phyloP scores from a whole-genome alignment of 129 eudicot species.

The Helianthus tuberosus region DNA sequence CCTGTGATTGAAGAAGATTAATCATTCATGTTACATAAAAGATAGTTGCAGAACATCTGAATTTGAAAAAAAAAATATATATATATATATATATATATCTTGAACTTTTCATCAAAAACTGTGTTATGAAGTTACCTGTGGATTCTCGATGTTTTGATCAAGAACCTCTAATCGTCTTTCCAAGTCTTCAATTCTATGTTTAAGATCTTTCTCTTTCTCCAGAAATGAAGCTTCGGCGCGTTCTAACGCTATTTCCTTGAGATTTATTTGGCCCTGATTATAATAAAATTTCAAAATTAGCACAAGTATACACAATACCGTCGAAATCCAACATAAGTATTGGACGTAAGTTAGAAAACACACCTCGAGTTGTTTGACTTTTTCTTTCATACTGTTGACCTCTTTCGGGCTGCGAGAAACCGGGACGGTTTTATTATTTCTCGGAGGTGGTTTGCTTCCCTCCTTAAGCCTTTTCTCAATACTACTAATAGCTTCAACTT shows the following conservation, averaged over 20 bases:
- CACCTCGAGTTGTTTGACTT: constrained; percentile 79
- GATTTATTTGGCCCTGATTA: constrained; percentile 61
- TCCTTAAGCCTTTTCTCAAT: constrained; percentile 80
- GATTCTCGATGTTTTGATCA: constrained; percentile 39
- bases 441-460: constrained; percentile 40
- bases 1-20: constrained; percentile 42
- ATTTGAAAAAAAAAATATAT: neutral
- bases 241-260: constrained; percentile 69
- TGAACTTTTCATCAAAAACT: neutral
- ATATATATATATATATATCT: too few relatives aligned
- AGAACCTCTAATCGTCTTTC: constrained; percentile 54
- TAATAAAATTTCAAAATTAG: constrained; percentile 11
- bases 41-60: constrained; percentile 20
- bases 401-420: constrained; percentile 59
- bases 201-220: constrained; percentile 80
- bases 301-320: constrained; percentile 17
- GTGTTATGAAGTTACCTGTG: constrained; percentile 29
- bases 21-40: constrained; percentile 11
- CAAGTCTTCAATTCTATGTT: constrained; percentile 55
- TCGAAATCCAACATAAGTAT: neutral
- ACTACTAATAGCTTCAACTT: constrained; percentile 57
- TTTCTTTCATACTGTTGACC: constrained; percentile 68
- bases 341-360: constrained; percentile 13
- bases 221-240: constrained; percentile 58
- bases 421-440: constrained; percentile 44